Evolutionary conservation across 75 land plant species (phyloP).

Genomic region (Pinus tabuliformis): DNA sequence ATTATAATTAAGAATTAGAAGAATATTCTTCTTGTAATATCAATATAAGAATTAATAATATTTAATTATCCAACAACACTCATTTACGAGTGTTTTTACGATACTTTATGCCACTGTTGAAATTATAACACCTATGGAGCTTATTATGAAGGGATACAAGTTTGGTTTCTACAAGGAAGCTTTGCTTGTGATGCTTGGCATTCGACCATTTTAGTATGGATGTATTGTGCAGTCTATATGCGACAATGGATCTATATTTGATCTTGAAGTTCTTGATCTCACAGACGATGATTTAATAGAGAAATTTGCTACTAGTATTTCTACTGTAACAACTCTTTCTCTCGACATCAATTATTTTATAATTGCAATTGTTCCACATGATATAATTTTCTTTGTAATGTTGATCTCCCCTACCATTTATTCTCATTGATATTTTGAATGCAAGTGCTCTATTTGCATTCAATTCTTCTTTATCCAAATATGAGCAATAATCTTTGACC

Average conservation of each 20-base stretch:
- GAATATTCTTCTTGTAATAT: no score
- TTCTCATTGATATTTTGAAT: no score
- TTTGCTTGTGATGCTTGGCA: constrained; percentile 66
- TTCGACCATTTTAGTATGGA: constrained; percentile 77
- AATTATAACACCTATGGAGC: constrained; percentile 68
- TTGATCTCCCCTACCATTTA: no score
- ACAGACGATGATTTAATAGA: constrained; percentile 65
- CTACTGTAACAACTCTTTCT: constrained; percentile 54
- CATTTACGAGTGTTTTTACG: no score
- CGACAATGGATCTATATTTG: constrained; percentile 62
- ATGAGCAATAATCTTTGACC: no score
- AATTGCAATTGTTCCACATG: constrained; percentile 74
- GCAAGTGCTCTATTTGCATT: no score
- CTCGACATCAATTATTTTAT: constrained; percentile 78
- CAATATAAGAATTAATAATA: no score
- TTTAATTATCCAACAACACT: no score
- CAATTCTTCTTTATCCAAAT: no score
- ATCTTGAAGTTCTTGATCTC: constrained; percentile 65
- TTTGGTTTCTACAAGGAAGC: constrained; percentile 72
- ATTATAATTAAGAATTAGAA: no score
- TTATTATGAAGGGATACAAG: constrained; percentile 61
- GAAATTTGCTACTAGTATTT: constrained; percentile 56
- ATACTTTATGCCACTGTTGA: no score
- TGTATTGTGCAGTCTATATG: constrained; percentile 52
- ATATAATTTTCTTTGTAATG: constrained; percentile 15